Evolutionary conservation across 2,329 filamentous ascomycete species (phyloP).

Genomic region (Hypoxylon sp.): DNA sequence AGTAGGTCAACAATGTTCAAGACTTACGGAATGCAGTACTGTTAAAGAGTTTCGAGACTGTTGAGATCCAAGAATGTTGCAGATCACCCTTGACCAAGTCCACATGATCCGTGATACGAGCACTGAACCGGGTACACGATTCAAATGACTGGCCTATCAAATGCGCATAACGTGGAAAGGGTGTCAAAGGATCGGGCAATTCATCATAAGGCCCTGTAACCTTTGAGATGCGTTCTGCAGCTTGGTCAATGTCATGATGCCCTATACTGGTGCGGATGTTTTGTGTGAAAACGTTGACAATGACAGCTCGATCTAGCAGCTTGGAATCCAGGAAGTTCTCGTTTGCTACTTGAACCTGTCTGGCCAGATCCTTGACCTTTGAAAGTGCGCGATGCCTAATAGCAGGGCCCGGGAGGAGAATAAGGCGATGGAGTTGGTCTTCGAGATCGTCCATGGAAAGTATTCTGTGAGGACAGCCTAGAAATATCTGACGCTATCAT

Average conservation of each 20-base stretch:
- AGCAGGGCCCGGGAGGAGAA: slow-evolving; percentile 18
- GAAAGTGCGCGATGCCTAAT: background rate
- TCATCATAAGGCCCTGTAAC: background rate
- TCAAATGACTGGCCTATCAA: background rate
- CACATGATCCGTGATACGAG: background rate
- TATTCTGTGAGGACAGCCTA: slow-evolving; percentile 11
- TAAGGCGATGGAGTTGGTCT: slow-evolving; percentile 16
- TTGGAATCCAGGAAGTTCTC: slow-evolving; percentile 12
- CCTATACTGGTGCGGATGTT: background rate
- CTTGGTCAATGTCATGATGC: background rate
- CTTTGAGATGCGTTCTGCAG: background rate
- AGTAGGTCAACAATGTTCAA: too few species aligned
- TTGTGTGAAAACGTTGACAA: slow-evolving; percentile 18
- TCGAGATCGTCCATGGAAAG: slow-evolving; percentile 9
- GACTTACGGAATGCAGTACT: background rate
- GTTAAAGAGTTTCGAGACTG: background rate
- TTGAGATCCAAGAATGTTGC: background rate
- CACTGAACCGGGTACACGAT: background rate
- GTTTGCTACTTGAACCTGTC: slow-evolving; percentile 13
- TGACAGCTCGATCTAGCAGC: slow-evolving; percentile 17
- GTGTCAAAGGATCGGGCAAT: background rate
- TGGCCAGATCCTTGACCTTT: slow-evolving; percentile 23
- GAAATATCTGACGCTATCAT: slow-evolving; percentile 18
- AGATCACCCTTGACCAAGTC: slow-evolving; percentile 2
- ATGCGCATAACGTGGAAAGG: background rate